Percentiles rank a stretch among this genome's conserved stretches.
These are phyloP conservation scores for Penicillium sp. DNA, from an alignment of 2,329 filamentous ascomycete genomes.

Conservation along the genomic window DNA sequence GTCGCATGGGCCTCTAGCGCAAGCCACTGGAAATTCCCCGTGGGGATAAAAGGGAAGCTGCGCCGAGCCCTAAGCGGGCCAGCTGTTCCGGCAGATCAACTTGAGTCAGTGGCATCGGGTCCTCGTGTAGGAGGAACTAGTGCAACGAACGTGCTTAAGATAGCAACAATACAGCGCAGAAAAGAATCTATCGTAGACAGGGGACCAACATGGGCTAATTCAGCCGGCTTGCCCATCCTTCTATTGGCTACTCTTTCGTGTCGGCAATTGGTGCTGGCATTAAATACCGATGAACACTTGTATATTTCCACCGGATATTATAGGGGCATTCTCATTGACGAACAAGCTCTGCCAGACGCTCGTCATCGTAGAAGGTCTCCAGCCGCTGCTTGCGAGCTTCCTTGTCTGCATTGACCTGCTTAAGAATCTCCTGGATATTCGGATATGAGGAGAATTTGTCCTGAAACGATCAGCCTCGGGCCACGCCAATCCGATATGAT, in stretches of 20 bases:
- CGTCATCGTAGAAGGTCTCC: constrained; percentile 26
- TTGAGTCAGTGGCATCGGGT: background rate
- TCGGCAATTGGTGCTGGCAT: constrained; percentile 5
- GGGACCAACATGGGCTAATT: background rate
- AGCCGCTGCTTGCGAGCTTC: constrained; percentile 18
- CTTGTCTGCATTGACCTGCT: constrained; percentile 25
- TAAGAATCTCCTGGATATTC: constrained; percentile 27
- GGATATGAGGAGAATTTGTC: constrained; percentile 31
- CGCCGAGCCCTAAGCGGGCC: constrained; percentile 8
- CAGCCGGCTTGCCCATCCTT: background rate
- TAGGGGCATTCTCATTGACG: background rate
- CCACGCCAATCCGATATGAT: background rate
- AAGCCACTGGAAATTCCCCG: constrained; percentile 13
- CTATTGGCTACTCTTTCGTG: background rate
- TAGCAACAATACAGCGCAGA: background rate
- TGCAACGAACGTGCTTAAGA: background rate
- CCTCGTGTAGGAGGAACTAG: too few species aligned
- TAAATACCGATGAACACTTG: constrained; percentile 2
- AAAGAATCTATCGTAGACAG: background rate
- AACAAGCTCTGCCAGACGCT: constrained; percentile 11
- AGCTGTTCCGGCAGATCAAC: background rate
- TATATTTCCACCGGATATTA: background rate
- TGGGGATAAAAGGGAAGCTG: constrained; percentile 4
- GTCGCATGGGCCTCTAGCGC: constrained; percentile 6
- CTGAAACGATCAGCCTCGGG: constrained; percentile 7